These are phyloP conservation scores for Lunasporangiospora selenospora DNA, from an alignment of 192 early-diverging fungal species.

Conservation along the genomic window DNA sequence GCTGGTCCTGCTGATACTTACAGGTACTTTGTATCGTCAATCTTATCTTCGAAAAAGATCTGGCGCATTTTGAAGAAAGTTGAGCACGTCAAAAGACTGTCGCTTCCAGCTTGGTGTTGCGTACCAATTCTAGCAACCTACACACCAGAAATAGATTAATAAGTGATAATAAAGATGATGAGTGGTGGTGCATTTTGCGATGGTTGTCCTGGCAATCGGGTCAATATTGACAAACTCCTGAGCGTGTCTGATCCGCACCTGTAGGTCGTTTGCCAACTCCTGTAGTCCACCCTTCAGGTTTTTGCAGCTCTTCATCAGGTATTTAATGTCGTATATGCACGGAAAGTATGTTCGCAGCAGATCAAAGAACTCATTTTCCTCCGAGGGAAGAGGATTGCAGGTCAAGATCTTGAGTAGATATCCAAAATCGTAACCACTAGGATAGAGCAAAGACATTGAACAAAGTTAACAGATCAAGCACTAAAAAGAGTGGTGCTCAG, in stretches of 20 bases:
- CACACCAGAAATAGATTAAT: not conserved
- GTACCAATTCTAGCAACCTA: slow-evolving; percentile 91
- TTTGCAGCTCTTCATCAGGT: slow-evolving; percentile 96
- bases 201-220: not conserved
- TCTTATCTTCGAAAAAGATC: slow-evolving; percentile 94
- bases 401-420: slow-evolving; percentile 97
- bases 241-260: slow-evolving; percentile 66
- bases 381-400: slow-evolving; percentile 86
- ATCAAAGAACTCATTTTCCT: slow-evolving; percentile 97
- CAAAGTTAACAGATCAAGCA: too few relatives aligned
- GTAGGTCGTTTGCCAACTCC: slow-evolving; percentile 96
- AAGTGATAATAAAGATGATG: not conserved
- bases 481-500: not conserved
- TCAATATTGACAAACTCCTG: too few relatives aligned
- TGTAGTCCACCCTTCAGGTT: slow-evolving; percentile 97
- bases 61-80: slow-evolving; percentile 99
- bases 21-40: slow-evolving; percentile 95
- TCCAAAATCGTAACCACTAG: slow-evolving; percentile 97
- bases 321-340: slow-evolving; percentile 99
- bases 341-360: slow-evolving; percentile 93
- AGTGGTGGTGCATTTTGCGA: slow-evolving; percentile 7
- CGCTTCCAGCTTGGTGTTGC: slow-evolving; percentile 99
- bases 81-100: slow-evolving; percentile 93
- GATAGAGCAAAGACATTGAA: slow-evolving; percentile 6
- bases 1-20: slow-evolving; percentile 35